Evolutionary conservation across 2,329 filamentous ascomycete species (phyloP), one percentile per base, ranked within the genome.

Genomic region (Aschersonia sp.): DNA sequence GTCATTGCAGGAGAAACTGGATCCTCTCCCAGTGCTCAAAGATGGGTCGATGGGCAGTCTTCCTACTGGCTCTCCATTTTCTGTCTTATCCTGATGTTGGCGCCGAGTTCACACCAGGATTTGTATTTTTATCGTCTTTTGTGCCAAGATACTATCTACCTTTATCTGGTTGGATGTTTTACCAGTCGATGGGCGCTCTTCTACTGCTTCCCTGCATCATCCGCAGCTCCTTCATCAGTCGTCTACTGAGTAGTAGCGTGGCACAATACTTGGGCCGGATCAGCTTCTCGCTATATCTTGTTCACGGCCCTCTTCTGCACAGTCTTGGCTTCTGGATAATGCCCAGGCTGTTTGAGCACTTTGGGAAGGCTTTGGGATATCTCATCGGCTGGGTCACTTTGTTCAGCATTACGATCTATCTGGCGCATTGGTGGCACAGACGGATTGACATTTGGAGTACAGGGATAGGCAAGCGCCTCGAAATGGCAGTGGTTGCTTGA

Each of bases 241-340:
- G 48, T 2, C 1, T 63, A 6, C 54, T 68, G 3, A 64, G 67
- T 45, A 54, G 55, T 5, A 52, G 49, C 0, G 33, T 58, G 5
- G 55, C 64, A 9, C 66, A 67, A 49, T 66, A 68, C 44, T 56
- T 68, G 0, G 66, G 66, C 10, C 59, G 56, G 44, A 56, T 68
- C 49, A 67, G 64, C 50, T 68, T 68, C 56, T 65, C 64, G 1
- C 53, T 68, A n/a, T 68, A 68, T 49, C 63, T 68, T 5, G 56
- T 68, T 5, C 66, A 68, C 55, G 79, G 79, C 0, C 79, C 79
- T 0, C 61, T 84, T 1, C 59, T 83, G 5, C 75, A 71, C 66
- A 68, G 68, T 2, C 50, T 83, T 5, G 79, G 78, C 40, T 78
- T 85, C 58, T 68, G 80, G 50, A 45, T 86, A 42, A 67, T 68